Evolutionary conservation across 2,329 filamentous ascomycete genomes (phyloP), one percentile per base, ranked within the genome.

Genomic region (Alternaria conjuncta): DNA sequence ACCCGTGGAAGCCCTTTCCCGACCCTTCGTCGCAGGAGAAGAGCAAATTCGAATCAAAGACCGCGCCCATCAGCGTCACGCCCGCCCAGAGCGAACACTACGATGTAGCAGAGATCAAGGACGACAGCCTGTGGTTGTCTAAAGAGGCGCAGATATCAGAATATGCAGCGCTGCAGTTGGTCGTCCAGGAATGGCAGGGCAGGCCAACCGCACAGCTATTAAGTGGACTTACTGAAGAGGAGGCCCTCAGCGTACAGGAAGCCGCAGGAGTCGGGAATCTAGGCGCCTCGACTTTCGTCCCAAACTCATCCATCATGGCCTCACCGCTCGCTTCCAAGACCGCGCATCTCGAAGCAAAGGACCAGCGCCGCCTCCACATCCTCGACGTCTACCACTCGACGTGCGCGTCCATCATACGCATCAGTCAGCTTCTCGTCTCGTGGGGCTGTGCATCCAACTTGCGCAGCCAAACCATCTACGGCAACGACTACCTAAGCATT

Each of bases 41-140:
- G 79, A 85, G 87, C 69, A 86, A 87, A 18, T 96, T 96, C 75
- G 92, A 96, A 64, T 92, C 92, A 20, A 94, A 90, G 80, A 97
- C 92, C 1, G 92, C 94, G 21, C 92, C 94, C 6, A 96, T 97
- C 65, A 91, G 97, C 77, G 88, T 94, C 53, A 88, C 92, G 2
- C 89, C 91, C 18, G 87, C 87, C 6, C 83, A 87, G 12, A 88
- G 87, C 71, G 86, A 87, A 44, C 87, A 87, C 60, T 92, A 91
- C 76, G 88, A 94, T 74, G 84, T 97, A 69, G 89, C 91, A 43
- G 84, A 91, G 74, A 88, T 98, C 78, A 97, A 97, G 82, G 87
- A 88, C 50, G 94, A 98, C 82, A 88, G 93, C 32, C 78, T 91
- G 70, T 98, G 94, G 94, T 84, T 99, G 66, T 94, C 93, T 80